Evolutionary conservation across 1,284 basidiomycete species (phyloP), one percentile per base, ranked within the genome.

Genomic region (Phellopilus nigrolimitatus): DNA sequence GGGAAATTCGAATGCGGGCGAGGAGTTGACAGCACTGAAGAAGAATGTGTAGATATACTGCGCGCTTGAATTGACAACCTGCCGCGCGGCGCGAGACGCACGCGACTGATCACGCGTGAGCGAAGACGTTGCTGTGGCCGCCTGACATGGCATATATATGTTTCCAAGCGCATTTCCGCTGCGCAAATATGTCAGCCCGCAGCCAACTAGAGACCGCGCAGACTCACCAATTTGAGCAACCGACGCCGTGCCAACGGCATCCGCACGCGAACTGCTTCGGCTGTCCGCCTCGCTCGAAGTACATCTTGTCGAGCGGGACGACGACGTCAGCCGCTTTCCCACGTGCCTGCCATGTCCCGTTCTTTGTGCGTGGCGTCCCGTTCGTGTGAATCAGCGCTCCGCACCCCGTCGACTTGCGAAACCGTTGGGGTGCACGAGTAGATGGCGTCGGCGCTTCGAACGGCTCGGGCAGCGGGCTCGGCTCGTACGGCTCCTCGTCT

Each of bases 241-340:
- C 53, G 27, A 55, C 53, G 33, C 53, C 53, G 19, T 55, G 48
- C 53, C 49, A 55, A n/a, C 53, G 39, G 34, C 53, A 55, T 15
- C 53, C 53, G 43, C 53, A 55, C 13, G 53, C 49, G 25, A 55
- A 55, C 28, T 38, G 37, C 24, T 51, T 55, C 38, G 49, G n/a
- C 43, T 51, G 49, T 13, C 53, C 53, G 10, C 53, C 53, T 22
- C 49, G 43, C 39, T 50, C 44, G 36, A 55, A 55, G 40, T 55
- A 55, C 19, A 24, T 24, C 37, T 55, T 55, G 34, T 55, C 53
- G 15, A 55, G 34, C 37, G 42, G 42, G 12, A 50, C 36, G 22
- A 55, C 53, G 31, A 21, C 41, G 22, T 41, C 36, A 1, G 43
- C 33, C 25, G 53, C 53, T 31, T 42, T 36, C 34, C 53, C 53